These are phyloP conservation scores for Picochlorum sp. DNA, from an alignment of 139 green algal genomes.

Conservation along the genomic window DNA sequence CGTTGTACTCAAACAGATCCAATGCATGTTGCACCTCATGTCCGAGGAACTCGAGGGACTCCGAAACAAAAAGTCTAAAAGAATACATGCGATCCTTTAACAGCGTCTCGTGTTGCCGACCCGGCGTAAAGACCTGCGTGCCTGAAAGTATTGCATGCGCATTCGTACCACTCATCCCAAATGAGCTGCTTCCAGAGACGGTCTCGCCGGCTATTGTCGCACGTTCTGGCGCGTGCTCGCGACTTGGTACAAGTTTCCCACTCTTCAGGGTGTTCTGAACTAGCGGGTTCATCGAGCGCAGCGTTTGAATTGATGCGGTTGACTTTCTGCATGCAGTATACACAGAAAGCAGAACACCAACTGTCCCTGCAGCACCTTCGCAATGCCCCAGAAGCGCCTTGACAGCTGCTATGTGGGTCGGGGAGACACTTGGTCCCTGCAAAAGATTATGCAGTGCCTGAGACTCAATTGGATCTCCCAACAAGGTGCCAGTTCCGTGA, in stretches of 20 bases:
- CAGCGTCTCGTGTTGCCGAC: too few species aligned
- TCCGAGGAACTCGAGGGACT: too few species aligned
- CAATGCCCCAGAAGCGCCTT: constrained; percentile 41
- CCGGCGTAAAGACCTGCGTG: not conserved
- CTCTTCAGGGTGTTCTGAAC: not conserved
- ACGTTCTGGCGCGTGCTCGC: not conserved
- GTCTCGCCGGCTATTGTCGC: not conserved
- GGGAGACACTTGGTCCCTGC: not conserved
- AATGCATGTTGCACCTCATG: too few species aligned
- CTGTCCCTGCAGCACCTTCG: constrained; percentile 38
- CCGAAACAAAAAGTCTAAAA: too few species aligned
- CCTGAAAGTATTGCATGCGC: constrained; percentile 23
- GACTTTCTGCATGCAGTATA: not conserved
- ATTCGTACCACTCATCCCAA: constrained; percentile 44
- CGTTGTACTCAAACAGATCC: too few species aligned
- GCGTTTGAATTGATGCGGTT: not conserved
- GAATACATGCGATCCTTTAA: too few species aligned
- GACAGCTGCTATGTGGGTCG: constrained; percentile 11
- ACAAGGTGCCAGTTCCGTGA: constrained; percentile 45
- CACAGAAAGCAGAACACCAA: constrained; percentile 45
- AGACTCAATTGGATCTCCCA: constrained; percentile 39
- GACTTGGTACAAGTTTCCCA: not conserved
- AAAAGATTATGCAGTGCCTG: not conserved
- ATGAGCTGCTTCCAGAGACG: constrained; percentile 23
- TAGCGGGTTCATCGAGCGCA: too few species aligned